Base-by-base conservation (phyloP, 2,329 filamentous ascomycete species). In the Aspergillus oerlinghausenensis region DNA sequence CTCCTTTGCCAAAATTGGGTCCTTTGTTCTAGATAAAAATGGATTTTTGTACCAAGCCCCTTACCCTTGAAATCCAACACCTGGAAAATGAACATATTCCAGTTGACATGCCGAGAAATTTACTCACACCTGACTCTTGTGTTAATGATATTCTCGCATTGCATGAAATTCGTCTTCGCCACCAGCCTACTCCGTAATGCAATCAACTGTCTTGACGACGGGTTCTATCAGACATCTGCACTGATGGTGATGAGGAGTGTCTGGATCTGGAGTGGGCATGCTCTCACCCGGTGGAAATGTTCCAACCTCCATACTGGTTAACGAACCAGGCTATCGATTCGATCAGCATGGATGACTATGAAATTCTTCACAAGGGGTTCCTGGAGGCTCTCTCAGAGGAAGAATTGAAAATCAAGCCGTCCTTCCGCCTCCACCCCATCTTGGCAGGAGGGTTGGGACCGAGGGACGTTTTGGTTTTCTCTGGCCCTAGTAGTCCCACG, bases 131-230 rank as follows among this genome's bases (percentile, higher is more conserved):
- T n/a, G 51, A 57, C 25, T 51, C 49, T 10, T 57, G 55, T 45
- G n/a, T 52, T 1, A 32, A n/a, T 6, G 51, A 57, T 21, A 32
- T 52, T 3, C 29, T 59, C 11, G 11, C 42, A 50, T 17, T 49
- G 4, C 56, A 59, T 14, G 58, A 62, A 60, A 21, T 25, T 28
- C 58, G 60, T 1, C 23, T 62, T 23, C 47, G 40, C 8, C 32
- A 65, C 57, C 64, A 69, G 45, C 65, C 65, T n/a, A n/a, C n/a
- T n/a, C n/a, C n/a, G n/a, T 49, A 72, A 71, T 59, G 60, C 64
- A 21, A 51, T 64, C 1, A 54, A 56, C 10, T 45, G 61, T 55
- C 1, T 51, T 1, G 26, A 49, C 25, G 64, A 66, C 51, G 53
- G 54, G 42, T 17, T 21, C 21, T 21, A 21, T 21, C 21, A 21